Evolutionary conservation across 495 filamentous ascomycete genomes (phyloP).

Genomic region (Trypethelium eluteriae): DNA sequence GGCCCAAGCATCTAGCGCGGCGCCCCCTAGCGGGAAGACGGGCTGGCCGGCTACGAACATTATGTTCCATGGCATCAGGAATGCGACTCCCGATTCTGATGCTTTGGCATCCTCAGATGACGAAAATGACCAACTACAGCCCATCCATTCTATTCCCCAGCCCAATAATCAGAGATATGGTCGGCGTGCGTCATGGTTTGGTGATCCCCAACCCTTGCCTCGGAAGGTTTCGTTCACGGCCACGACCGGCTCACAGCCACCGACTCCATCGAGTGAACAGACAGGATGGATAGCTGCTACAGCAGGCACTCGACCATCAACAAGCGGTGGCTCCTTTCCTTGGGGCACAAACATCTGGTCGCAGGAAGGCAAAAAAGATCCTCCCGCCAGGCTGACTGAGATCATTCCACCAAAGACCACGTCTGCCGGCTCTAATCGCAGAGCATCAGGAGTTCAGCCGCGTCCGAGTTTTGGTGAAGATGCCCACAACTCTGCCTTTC

Average conservation of each 20-base stretch:
- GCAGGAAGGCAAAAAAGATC: conserved; percentile 63
- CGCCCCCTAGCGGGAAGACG: not conserved
- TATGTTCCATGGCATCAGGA: conserved; percentile 8
- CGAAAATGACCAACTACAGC: conserved; percentile 56
- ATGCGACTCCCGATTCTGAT: conserved; percentile 84
- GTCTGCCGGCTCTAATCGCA: conserved; percentile 14
- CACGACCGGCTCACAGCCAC: conserved; percentile 12
- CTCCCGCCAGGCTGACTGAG: conserved; percentile 63
- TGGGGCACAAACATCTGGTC: conserved; percentile 78
- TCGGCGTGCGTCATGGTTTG: conserved; percentile 54
- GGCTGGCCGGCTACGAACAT: conserved; percentile 6
- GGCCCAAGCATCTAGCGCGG: conserved; percentile 2
- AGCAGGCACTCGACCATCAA: conserved; percentile 15
- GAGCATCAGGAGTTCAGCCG: conserved; percentile 37
- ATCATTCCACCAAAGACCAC: conserved; percentile 72
- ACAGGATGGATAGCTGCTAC: conserved; percentile 50
- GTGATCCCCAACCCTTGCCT: conserved; percentile 18
- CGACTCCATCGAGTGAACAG: conserved; percentile 14
- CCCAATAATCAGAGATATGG: conserved; percentile 20
- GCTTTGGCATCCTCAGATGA: conserved; percentile 90
- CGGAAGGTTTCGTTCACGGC: conserved; percentile 16
- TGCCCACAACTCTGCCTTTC: conserved; percentile 50
- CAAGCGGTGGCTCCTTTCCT: conserved; percentile 51
- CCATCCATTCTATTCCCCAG: conserved; percentile 4
- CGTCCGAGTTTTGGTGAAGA: conserved; percentile 44